Evolutionary conservation across 257 asterid species (phyloP).

Genomic region (Striga asiatica): DNA sequence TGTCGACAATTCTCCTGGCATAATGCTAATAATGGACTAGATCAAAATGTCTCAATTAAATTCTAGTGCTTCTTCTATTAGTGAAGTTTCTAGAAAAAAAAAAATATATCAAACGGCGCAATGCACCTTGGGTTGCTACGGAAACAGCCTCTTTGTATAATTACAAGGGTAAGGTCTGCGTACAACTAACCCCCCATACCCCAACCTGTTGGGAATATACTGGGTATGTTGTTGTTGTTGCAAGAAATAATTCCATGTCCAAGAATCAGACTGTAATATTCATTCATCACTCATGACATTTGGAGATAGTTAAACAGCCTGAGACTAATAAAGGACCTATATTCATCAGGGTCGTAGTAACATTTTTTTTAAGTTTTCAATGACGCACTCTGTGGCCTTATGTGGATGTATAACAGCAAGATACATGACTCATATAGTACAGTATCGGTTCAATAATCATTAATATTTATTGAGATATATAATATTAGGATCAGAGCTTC

Average conservation of each 20-base stretch:
- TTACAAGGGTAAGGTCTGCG: too few species aligned
- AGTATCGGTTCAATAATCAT: neutral
- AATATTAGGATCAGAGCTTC: neutral
- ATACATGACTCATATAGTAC: neutral
- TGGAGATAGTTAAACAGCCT: constrained; percentile 5
- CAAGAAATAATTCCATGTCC: neutral
- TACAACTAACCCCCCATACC: too few species aligned
- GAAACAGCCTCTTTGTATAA: too few species aligned
- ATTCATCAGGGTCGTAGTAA: neutral
- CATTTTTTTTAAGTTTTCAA: neutral
- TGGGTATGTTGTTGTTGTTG: too few species aligned
- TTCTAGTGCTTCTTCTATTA: too few species aligned
- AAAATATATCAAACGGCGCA: too few species aligned
- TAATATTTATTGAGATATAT: neutral
- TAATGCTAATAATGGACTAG: too few species aligned
- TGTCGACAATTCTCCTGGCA: too few species aligned
- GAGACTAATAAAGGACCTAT: neutral
- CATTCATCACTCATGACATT: neutral
- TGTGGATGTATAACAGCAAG: neutral
- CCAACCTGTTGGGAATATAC: too few species aligned
- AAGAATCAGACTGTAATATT: neutral
- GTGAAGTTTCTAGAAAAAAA: too few species aligned
- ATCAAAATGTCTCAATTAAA: too few species aligned
- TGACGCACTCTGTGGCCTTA: neutral
- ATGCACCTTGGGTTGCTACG: too few species aligned